These are phyloP conservation scores for Rhodotorula taiwanensis DNA, from an alignment of 768 basidiomycete genomes.

Conservation along the genomic window DNA sequence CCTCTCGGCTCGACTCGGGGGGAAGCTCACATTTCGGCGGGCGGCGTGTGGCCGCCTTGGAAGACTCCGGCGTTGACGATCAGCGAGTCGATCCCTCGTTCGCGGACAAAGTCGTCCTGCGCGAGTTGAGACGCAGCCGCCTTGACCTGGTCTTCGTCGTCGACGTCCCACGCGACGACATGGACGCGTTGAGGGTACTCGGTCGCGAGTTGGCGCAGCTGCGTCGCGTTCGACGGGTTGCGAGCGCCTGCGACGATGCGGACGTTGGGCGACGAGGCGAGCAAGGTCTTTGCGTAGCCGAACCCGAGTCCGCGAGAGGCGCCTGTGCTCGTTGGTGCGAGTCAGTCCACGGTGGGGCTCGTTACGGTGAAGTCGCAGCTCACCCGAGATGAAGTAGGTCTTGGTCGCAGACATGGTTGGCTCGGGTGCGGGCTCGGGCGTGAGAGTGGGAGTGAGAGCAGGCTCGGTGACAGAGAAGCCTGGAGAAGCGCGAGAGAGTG, in stretches of 20 bases:
- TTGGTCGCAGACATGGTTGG: neutral
- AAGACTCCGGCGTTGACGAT: constrained; percentile 33
- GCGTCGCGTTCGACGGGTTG: constrained; percentile 35
- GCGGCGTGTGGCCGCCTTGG: neutral
- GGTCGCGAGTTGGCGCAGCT: constrained; percentile 28
- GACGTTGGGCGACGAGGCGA: constrained; percentile 33
- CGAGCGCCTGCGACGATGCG: constrained; percentile 43
- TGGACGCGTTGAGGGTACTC: constrained; percentile 42
- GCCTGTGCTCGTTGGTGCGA: constrained; percentile 42
- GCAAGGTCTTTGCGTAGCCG: constrained; percentile 40
- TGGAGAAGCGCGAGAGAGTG: neutral
- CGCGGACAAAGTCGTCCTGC: constrained; percentile 19
- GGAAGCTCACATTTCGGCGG: neutral
- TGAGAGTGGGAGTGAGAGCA: too few relatives aligned
- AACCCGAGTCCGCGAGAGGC: constrained; percentile 43
- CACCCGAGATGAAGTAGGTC: constrained; percentile 33
- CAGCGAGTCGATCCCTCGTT: constrained; percentile 15
- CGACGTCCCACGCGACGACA: constrained; percentile 47
- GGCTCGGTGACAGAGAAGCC: too few relatives aligned
- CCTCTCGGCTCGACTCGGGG: too few relatives aligned
- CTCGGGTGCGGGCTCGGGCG: too few relatives aligned
- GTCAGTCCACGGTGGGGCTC: constrained; percentile 35
- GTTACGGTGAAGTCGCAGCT: neutral
- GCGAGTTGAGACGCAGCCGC: constrained; percentile 37
- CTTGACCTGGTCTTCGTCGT: constrained; percentile 42